phyloP scores from a whole-genome alignment of 2,329 filamentous ascomycete species.

The Cladorrhinum sp. region DNA sequence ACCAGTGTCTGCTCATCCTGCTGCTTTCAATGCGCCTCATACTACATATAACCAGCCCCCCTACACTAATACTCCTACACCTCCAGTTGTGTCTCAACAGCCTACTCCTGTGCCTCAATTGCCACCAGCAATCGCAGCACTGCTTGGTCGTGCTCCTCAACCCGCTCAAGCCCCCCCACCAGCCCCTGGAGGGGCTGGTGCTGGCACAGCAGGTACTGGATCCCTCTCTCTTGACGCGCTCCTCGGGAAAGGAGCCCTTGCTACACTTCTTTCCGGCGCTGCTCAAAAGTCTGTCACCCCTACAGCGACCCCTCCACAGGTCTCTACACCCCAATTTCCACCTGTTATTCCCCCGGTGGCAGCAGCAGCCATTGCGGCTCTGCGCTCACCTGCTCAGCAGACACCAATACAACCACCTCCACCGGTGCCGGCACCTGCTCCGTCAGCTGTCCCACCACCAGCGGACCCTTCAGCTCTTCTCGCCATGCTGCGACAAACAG shows the following conservation, averaged over 20 bases:
- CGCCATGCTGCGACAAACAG: constrained; percentile 65
- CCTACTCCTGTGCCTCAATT: constrained; percentile 33
- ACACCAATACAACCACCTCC: constrained; percentile 35
- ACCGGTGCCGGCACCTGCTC: constrained; percentile 12
- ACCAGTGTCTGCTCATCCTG: constrained; percentile 29
- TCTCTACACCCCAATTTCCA: constrained; percentile 44
- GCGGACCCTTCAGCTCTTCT: constrained; percentile 59
- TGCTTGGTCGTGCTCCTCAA: constrained; percentile 33
- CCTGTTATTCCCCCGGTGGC: constrained; percentile 24
- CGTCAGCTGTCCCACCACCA: constrained; percentile 30
- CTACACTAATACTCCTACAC: constrained; percentile 31
- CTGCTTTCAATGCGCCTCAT: constrained; percentile 9
- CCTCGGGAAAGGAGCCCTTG: constrained; percentile 58
- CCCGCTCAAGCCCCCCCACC: constrained; percentile 31
- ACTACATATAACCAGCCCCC: constrained; percentile 10
- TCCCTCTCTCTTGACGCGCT: constrained; percentile 55
- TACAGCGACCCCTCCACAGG: constrained; percentile 43
- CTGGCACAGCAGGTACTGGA: constrained; percentile 14
- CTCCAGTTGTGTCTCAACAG: constrained; percentile 33
- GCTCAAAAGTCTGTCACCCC: constrained; percentile 50
- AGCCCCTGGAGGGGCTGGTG: constrained; percentile 21
- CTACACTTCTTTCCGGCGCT: constrained; percentile 47
- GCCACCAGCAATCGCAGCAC: constrained; percentile 29
- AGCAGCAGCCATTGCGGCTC: constrained; percentile 33
- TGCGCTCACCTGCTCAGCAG: constrained; percentile 50